These are phyloP conservation scores for Geotrichum australiense DNA, from an alignment of 1,139 yeast species.

Conservation along the genomic window DNA sequence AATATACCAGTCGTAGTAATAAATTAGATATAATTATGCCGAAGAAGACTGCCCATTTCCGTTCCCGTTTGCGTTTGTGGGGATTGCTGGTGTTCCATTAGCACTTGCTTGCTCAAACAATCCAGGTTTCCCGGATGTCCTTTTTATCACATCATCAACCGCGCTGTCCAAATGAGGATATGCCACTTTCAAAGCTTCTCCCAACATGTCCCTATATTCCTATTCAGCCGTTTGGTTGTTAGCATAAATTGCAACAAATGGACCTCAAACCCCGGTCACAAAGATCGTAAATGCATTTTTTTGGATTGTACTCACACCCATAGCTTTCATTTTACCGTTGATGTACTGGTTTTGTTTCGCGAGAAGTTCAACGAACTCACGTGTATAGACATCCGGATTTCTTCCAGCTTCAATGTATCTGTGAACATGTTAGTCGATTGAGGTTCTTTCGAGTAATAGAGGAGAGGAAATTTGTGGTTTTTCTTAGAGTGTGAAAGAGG, in stretches of 20 bases:
- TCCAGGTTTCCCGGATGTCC: conserved; percentile 11
- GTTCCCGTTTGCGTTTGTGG: neutral
- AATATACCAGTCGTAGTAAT: too few species aligned
- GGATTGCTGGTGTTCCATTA: neutral
- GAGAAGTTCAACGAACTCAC: conserved; percentile 92
- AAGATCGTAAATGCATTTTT: too few species aligned
- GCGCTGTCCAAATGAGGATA: conserved; percentile 63
- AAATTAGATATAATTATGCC: too few species aligned
- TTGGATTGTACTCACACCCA: conserved; percentile 26
- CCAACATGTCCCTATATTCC: conserved; percentile 51
- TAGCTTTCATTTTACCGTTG: conserved; percentile 59
- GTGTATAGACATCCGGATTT: conserved; percentile 92
- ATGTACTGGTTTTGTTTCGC: conserved; percentile 81
- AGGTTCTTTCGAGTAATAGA: too few species aligned
- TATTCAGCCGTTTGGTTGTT: too few species aligned
- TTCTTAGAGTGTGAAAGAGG: neutral
- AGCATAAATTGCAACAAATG: neutral
- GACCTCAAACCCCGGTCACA: too few species aligned
- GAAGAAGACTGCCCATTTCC: too few species aligned
- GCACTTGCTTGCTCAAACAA: neutral
- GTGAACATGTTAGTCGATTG: neutral
- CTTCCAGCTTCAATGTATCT: conserved; percentile 84
- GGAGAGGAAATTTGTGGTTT: neutral
- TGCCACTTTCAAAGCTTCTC: conserved; percentile 60
- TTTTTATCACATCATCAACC: conserved; percentile 42